Base-by-base conservation (phyloP, 306 rosid genomes). In the Lathyrus aphaca region DNA sequence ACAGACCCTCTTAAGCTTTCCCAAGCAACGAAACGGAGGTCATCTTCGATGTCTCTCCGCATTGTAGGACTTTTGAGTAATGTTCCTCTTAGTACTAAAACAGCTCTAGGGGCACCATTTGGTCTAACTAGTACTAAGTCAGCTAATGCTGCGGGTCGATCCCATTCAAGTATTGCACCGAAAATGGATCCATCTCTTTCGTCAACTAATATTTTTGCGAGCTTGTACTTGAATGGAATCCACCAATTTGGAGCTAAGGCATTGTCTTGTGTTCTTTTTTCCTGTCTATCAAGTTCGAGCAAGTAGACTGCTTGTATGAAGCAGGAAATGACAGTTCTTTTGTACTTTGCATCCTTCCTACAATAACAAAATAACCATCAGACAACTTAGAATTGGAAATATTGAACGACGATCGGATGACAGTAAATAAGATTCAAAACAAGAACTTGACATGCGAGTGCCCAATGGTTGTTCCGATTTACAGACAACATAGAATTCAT, bases 241-340 rank as follows among this genome's bases (percentile, higher is more conserved):
- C 96, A 94, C 99, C 97, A 94, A 72, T 94, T 91, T 4, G 96
- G 89, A 67, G 99, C 97, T 43, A 88, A 86, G 63, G 88, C 92
- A 75, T 62, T 86, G 43, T 74, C 84, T 8, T 76, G 71, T 48
- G 71, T 80, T 75, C 95, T 73, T 51, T 81, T 88, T 78, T 91
- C 99, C 53, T 94, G 99, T 74, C 89, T 88, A 65, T 94, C 99
- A 56, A 94, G 86, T 64, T 94, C 97, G 45, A 94, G 95, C 77
- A 94, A 79, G 83, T 94, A 94, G 8, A 87, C 96, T 8, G 96
- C 95, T 54, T 94, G 98, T 74, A 94, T 81, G 68, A 94, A 90
- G 83, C 98, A 94, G 45, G 99, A 94, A 38, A 94, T 78, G 8
- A 88, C 99, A 2, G 96, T 91, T 69, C 92, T 66, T 75, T 87